Percentiles rank a stretch among this genome's conserved stretches.
These are phyloP conservation scores for Chlamydomonas eustigma DNA, from an alignment of 139 green algal species.

Conservation along the genomic window DNA sequence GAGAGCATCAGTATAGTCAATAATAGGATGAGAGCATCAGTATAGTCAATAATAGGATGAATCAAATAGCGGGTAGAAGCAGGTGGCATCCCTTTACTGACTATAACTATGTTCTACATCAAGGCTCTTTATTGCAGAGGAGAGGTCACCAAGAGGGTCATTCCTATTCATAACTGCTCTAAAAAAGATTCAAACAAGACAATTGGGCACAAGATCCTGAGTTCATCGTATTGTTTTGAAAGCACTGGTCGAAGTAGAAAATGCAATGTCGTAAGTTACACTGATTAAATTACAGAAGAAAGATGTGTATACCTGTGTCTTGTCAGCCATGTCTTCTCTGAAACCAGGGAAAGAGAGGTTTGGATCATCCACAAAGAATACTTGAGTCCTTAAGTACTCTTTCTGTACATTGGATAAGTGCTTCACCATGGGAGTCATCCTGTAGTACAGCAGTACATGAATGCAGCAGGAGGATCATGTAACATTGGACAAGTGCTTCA, in stretches of 20 bases:
- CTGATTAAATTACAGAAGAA: too few relatives aligned
- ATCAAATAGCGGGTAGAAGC: neutral
- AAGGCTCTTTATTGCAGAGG: too few relatives aligned
- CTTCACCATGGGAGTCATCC: conserved; percentile 10
- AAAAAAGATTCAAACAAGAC: too few relatives aligned
- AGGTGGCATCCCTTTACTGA: too few relatives aligned
- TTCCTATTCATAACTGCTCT: too few relatives aligned
- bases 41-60: neutral
- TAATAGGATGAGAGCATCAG: neutral
- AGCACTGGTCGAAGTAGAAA: too few relatives aligned
- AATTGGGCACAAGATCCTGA: too few relatives aligned
- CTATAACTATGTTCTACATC: too few relatives aligned
- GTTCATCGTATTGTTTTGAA: too few relatives aligned
- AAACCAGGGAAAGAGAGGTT: conserved; percentile 17
- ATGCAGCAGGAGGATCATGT: neutral
- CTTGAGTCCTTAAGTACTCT: neutral
- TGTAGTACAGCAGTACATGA: too few relatives aligned
- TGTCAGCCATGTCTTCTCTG: conserved; percentile 11
- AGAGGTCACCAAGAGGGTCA: too few relatives aligned
- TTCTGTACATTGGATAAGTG: conserved; percentile 11
- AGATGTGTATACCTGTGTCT: conserved; percentile 19
- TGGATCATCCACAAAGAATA: conserved; percentile 9
- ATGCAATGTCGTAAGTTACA: too few relatives aligned
- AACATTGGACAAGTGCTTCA: conserved; percentile 6
- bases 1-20: neutral